Evolutionary conservation across 495 filamentous ascomycete genomes (phyloP).

Genomic region (Podospora comata): DNA sequence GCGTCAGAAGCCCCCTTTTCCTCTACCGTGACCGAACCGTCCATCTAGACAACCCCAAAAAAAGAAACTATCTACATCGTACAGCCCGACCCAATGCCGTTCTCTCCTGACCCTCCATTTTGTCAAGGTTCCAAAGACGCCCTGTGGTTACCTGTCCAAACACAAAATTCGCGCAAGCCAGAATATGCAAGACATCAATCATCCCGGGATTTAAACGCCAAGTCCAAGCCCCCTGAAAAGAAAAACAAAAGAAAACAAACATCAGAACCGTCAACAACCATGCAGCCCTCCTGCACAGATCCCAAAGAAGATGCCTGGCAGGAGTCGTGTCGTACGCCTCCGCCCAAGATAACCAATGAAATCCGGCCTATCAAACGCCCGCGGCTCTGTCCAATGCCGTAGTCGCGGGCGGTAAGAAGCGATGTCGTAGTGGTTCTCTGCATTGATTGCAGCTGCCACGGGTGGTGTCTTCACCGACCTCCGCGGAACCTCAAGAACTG

Average conservation of each 20-base stretch:
- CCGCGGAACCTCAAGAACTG: conserved; percentile 37
- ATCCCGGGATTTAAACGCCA: not conserved
- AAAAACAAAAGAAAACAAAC: not conserved
- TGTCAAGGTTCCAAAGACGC: not conserved
- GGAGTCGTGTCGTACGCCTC: not conserved
- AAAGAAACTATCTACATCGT: conserved; percentile 1
- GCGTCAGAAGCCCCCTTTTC: not conserved
- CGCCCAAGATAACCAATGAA: not conserved
- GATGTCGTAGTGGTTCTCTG: not conserved
- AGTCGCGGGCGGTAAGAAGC: not conserved
- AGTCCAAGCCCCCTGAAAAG: conserved; percentile 6
- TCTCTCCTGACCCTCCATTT: not conserved
- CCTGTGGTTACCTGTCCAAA: not conserved
- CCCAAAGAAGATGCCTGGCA: not conserved
- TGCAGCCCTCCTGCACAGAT: not conserved
- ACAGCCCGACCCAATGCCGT: not conserved
- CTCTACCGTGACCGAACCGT: not conserved
- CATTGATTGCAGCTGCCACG: not conserved
- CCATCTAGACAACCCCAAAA: not conserved
- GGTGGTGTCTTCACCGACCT: not conserved
- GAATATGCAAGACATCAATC: conserved; percentile 5
- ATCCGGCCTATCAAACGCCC: not conserved
- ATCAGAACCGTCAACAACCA: not conserved
- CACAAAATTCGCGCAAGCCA: conserved; percentile 8
- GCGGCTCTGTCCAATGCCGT: conserved; percentile 2